A percentile compares a stretch with the other conserved stretches of the same genome.
phyloP scores from a whole-genome alignment of 768 basidiomycete genomes.

The Russula lepida region DNA sequence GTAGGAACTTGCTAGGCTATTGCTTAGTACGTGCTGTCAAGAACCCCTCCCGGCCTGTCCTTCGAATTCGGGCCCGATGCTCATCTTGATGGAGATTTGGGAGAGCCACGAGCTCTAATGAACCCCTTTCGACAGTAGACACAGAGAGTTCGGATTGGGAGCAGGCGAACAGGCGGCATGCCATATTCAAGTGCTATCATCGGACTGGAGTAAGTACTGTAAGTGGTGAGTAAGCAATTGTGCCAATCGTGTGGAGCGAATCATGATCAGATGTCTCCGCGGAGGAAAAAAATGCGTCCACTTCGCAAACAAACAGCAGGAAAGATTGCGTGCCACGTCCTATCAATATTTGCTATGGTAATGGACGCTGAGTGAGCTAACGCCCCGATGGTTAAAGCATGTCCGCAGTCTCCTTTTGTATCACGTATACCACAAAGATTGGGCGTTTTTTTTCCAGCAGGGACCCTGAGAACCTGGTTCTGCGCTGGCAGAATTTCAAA shows the following conservation, averaged over 20 bases:
- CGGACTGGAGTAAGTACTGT: background rate
- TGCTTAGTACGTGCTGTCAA: constrained; percentile 16
- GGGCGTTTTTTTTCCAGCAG: background rate
- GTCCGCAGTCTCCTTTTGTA: background rate
- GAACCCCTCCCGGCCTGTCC: background rate
- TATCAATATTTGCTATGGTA: background rate
- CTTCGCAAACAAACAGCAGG: background rate
- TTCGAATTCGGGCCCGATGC: constrained; percentile 5
- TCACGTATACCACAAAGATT: background rate
- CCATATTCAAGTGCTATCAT: background rate
- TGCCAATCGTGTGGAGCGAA: constrained; percentile 5
- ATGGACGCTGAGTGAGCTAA: background rate
- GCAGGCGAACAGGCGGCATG: background rate
- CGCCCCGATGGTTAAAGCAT: background rate
- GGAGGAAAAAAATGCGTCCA: background rate
- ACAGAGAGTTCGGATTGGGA: background rate
- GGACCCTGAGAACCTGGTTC: constrained; percentile 13
- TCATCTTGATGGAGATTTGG: background rate
- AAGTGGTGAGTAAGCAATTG: background rate
- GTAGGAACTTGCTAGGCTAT: constrained; percentile 17
- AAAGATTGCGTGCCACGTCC: background rate
- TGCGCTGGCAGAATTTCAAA: constrained; percentile 19
- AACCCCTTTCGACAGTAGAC: background rate
- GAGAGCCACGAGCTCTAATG: background rate
- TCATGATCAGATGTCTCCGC: constrained; percentile 7